phyloP scores from a whole-genome alignment of 2,329 filamentous ascomycete species.

The Cladobotryum protrusum region DNA sequence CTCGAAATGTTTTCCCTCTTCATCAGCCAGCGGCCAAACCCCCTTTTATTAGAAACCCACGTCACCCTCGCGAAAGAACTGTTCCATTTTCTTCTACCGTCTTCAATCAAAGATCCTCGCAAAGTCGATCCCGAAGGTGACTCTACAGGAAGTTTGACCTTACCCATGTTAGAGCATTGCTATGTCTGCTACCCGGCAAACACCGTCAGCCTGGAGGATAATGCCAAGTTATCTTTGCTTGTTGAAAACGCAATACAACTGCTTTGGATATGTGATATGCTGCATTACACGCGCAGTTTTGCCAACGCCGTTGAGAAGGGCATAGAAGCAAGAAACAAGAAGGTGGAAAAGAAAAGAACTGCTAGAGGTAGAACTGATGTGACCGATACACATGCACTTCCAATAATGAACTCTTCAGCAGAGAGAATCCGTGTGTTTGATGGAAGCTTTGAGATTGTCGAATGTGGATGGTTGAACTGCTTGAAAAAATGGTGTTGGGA shows the following conservation, averaged over 20 bases:
- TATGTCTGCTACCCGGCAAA: slow-evolving; percentile 63
- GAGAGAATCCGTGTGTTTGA: slow-evolving; percentile 36
- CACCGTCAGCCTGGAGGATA: slow-evolving; percentile 55
- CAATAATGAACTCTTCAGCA: slow-evolving; percentile 39
- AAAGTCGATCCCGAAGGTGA: slow-evolving; percentile 32
- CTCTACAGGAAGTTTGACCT: slow-evolving; percentile 34
- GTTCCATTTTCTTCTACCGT: slow-evolving; percentile 38
- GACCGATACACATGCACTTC: slow-evolving; percentile 36
- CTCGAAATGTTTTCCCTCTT: slow-evolving; percentile 53
- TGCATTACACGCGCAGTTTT: slow-evolving; percentile 32
- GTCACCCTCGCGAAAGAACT: slow-evolving; percentile 41
- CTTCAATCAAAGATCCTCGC: slow-evolving; percentile 35
- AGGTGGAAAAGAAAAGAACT: slow-evolving; percentile 37
- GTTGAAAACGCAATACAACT: slow-evolving; percentile 60
- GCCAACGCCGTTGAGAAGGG: slow-evolving; percentile 38
- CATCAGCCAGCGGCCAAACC: slow-evolving; percentile 31
- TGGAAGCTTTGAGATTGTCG: slow-evolving; percentile 28
- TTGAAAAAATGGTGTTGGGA: not conserved
- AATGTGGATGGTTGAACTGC: slow-evolving; percentile 13
- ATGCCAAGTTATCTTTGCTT: slow-evolving; percentile 64
- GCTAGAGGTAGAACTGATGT: slow-evolving; percentile 27
- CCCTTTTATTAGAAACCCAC: slow-evolving; percentile 32
- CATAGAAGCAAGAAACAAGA: slow-evolving; percentile 42
- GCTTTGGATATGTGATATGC: slow-evolving; percentile 32
- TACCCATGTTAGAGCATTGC: slow-evolving; percentile 45